Evolutionary conservation across 2,329 filamentous ascomycete species (phyloP), one percentile per base, ranked within the genome.

Genomic region (Graphiopsis chlorocephala): DNA sequence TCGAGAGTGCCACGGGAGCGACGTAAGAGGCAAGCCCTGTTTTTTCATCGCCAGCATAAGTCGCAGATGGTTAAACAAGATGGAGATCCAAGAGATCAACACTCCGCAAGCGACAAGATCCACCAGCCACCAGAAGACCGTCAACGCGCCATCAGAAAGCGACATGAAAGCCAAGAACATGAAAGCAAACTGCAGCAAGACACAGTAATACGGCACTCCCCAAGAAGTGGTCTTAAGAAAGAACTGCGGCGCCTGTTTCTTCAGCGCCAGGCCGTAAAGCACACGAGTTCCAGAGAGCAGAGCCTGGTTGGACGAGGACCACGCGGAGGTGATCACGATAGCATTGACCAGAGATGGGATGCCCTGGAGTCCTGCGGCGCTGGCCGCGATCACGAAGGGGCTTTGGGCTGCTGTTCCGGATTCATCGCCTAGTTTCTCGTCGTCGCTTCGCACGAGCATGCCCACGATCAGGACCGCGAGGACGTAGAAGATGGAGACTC

Each of bases 341-440:
- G 83, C 88, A 72, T 91, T 91, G 78, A 91, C 88, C 67, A 90
- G 82, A 65, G 85, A 85, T 68, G 88, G 67, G 17, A 90, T 82
- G 1, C 83, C 84, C 1, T 75, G 72, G 57, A 91, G 84, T 42
- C 86, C 85, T 14, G 86, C 86, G 66, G 85, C 80, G 65, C 83
- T 77, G 67, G 87, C 85, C 20, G 85, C 84, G 67, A 91, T 85
- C 31, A 84, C 83, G 73, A 82, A 85, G 0, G 84, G 84, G 6
- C 81, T 84, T 10, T 78, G 76, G 8, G 73, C 73, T 5, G 79
- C 80, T 0, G 74, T 77, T 0, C 75, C 75, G 26, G 71, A 70
- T 38, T 69, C 65, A 48, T 69, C 65, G 48, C 67, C 61, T 0
- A 76, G 70, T 12, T 72, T 71, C 15, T 76, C 73, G 12, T 80